Percentiles rank a stretch among this genome's conserved stretches.
Evolutionary conservation across 2,329 filamentous ascomycete species (phyloP).

Genomic region (Fusarium hainanense): DNA sequence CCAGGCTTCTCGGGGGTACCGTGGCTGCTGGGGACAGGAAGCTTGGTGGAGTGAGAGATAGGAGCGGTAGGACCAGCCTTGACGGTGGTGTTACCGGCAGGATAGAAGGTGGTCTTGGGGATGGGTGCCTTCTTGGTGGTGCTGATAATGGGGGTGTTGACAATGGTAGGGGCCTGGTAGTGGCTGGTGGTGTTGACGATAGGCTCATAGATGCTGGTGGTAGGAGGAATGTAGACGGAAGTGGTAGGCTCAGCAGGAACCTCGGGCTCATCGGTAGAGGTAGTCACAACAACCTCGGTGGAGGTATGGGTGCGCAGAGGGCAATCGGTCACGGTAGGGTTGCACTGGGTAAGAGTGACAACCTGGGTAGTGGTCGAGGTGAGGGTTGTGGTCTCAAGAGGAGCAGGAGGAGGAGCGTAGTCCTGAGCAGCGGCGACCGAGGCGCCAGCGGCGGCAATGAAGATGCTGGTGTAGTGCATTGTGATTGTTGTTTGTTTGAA

Average conservation of each 20-base stretch:
- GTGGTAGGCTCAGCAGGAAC: slow-evolving; percentile 21
- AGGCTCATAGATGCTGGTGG: slow-evolving; percentile 33
- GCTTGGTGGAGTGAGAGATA: slow-evolving; percentile 33
- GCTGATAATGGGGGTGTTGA: slow-evolving; percentile 44
- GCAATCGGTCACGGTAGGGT: slow-evolving; percentile 47
- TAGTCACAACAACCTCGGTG: slow-evolving; percentile 38
- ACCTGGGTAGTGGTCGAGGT: slow-evolving; percentile 59
- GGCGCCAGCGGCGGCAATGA: slow-evolving; percentile 56
- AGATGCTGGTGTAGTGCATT: slow-evolving; percentile 60
- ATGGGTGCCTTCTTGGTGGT: slow-evolving; percentile 39
- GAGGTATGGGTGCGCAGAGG: slow-evolving; percentile 41
- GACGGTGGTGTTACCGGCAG: slow-evolving; percentile 44
- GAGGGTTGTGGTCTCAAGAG: slow-evolving; percentile 50
- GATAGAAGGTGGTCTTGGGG: slow-evolving; percentile 42
- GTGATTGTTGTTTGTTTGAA: slow-evolving; percentile 46
- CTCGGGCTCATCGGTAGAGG: slow-evolving; percentile 40
- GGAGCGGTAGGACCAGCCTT: slow-evolving; percentile 42
- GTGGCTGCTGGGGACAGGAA: slow-evolving; percentile 36
- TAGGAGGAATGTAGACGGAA: slow-evolving; percentile 24
- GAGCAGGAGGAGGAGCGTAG: slow-evolving; percentile 25
- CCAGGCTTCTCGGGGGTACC: slow-evolving; percentile 19
- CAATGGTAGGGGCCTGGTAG: slow-evolving; percentile 32
- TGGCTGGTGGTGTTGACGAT: slow-evolving; percentile 45
- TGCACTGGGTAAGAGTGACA: slow-evolving; percentile 61
- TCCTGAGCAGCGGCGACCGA: slow-evolving; percentile 51